Evolutionary conservation across 2,329 filamentous ascomycete genomes (phyloP).

Genomic region (Aspergillus glaucus): DNA sequence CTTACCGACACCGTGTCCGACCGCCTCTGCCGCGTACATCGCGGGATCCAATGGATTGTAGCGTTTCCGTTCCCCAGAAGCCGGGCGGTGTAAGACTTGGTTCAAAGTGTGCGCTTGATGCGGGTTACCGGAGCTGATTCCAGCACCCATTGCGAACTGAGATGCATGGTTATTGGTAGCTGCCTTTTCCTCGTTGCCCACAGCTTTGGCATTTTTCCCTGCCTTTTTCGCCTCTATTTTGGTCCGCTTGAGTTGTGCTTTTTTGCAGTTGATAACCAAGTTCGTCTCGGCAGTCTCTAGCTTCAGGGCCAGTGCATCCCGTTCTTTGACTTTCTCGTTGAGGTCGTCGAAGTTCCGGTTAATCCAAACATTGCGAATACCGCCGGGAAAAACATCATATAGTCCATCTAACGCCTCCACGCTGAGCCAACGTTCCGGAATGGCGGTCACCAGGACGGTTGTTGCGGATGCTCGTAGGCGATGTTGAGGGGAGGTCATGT

Average conservation of each 20-base stretch:
- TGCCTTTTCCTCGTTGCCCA: slow-evolving; percentile 42
- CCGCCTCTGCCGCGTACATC: slow-evolving; percentile 46
- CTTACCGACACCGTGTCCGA: slow-evolving; percentile 44
- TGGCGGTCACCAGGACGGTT: slow-evolving; percentile 85
- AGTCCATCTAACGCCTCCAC: slow-evolving; percentile 73
- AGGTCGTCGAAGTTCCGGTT: slow-evolving; percentile 83
- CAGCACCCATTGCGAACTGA: slow-evolving; percentile 43
- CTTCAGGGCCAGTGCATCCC: slow-evolving; percentile 62
- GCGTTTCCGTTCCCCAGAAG: slow-evolving; percentile 12
- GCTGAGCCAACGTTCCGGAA: slow-evolving; percentile 84
- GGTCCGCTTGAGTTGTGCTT: slow-evolving; percentile 65
- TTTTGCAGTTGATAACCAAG: slow-evolving; percentile 72
- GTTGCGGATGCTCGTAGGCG: slow-evolving; percentile 89
- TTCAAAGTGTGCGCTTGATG: slow-evolving; percentile 50
- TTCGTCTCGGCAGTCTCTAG: slow-evolving; percentile 81
- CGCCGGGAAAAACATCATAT: slow-evolving; percentile 94
- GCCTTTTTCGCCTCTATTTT: slow-evolving; percentile 58
- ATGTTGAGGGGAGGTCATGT: slow-evolving; percentile 90
- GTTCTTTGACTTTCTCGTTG: slow-evolving; percentile 72
- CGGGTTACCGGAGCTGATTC: slow-evolving; percentile 52
- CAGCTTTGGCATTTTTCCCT: slow-evolving; percentile 39
- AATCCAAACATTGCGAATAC: slow-evolving; percentile 92
- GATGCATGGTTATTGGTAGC: slow-evolving; percentile 44
- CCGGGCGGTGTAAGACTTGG: slow-evolving; percentile 34
- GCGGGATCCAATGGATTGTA: slow-evolving; percentile 38